Conservation (phyloP, 768 basidiomycete genomes). For the Grammothele lineata region DNA sequence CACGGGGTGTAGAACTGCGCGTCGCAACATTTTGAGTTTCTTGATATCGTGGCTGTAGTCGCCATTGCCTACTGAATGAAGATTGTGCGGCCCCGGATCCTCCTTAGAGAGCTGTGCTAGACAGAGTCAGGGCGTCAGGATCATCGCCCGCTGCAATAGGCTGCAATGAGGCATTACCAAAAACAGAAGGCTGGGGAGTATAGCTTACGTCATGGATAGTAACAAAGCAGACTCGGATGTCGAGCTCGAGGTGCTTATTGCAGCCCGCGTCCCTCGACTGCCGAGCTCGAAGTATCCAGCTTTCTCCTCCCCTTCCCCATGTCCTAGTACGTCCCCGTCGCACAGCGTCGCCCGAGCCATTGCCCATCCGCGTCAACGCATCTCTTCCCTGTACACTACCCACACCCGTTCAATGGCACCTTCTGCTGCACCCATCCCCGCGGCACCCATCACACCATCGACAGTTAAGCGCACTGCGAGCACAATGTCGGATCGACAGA, state of each 20-base stretch:
- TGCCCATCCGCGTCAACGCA: not conserved
- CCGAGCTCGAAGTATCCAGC: slow-evolving; percentile 8
- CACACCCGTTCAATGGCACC: slow-evolving; percentile 20
- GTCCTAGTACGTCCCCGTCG: too few species aligned
- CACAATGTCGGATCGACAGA: slow-evolving; percentile 12
- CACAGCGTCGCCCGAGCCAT: not conserved
- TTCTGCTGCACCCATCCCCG: slow-evolving; percentile 11
- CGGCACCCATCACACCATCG: slow-evolving; percentile 6
- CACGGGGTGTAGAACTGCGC: too few species aligned
- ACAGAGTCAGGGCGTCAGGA: too few species aligned
- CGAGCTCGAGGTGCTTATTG: not conserved
- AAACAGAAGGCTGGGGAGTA: not conserved
- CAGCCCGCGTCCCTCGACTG: not conserved
- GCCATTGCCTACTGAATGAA: too few species aligned
- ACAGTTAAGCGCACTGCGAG: slow-evolving; percentile 19
- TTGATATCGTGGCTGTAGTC: too few species aligned
- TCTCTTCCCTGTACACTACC: slow-evolving; percentile 12
- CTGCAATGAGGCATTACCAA: too few species aligned
- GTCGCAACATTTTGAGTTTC: too few species aligned
- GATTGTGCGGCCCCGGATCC: too few species aligned
- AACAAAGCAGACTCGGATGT: not conserved
- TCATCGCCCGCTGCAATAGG: too few species aligned
- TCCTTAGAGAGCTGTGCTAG: too few species aligned
- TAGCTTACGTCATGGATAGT: not conserved
- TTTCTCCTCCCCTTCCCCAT: slow-evolving; percentile 2